A percentile compares a stretch with the other conserved stretches of the same genome.
These are phyloP conservation scores for Antitrichia curtipendula DNA, from an alignment of 225 moss, liverwort and hornwort species.

Conservation along the genomic window DNA sequence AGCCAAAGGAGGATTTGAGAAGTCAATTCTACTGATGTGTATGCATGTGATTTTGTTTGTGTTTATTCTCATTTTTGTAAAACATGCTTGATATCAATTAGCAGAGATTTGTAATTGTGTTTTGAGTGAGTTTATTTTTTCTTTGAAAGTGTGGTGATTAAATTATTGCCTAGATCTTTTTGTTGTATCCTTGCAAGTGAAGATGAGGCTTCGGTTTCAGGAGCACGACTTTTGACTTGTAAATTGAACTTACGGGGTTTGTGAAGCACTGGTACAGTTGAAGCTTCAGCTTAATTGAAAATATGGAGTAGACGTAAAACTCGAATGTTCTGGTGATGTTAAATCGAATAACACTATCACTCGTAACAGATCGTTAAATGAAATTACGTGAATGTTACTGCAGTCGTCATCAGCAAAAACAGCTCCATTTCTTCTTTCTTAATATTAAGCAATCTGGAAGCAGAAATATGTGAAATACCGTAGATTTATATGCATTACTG, in stretches of 20 bases:
- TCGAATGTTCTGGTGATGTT: not conserved
- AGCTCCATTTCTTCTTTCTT: not conserved
- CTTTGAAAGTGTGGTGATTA: not conserved
- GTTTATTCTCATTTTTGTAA: not conserved
- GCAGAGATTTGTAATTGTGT: too few relatives aligned
- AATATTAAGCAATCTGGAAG: too few relatives aligned
- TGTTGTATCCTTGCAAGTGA: not conserved
- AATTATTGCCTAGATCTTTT: not conserved
- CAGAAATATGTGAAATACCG: not conserved
- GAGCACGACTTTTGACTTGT: not conserved
- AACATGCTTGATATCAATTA: not conserved
- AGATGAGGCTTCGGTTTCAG: not conserved
- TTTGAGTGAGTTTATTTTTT: not conserved
- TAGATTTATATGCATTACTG: not conserved
- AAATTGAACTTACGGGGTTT: not conserved
- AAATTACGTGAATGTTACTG: not conserved
- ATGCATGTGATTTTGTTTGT: not conserved
- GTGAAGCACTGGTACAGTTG: not conserved
- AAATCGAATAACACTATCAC: too few relatives aligned
- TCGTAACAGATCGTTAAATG: not conserved
- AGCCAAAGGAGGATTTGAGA: not conserved
- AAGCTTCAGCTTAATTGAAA: not conserved
- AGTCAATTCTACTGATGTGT: not conserved
- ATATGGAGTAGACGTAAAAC: too few relatives aligned
- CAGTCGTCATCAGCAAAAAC: not conserved